These are phyloP conservation scores for Venturia pyrina DNA, from an alignment of 2,329 filamentous ascomycete species.

Conservation along the genomic window DNA sequence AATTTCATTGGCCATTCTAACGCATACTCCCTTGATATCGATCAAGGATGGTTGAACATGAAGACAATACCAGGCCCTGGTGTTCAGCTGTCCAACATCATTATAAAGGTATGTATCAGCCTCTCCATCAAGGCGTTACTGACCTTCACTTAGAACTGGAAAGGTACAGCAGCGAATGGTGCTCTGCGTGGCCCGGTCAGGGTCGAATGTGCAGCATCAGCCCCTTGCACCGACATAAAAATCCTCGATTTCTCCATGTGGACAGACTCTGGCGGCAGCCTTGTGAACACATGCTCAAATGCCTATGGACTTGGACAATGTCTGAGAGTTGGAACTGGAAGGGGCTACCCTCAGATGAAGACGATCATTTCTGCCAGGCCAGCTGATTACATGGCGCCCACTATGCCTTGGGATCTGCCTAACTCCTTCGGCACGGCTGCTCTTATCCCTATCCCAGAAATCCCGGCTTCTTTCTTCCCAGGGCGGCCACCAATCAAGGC, in stretches of 20 bases:
- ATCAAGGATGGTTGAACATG: constrained; percentile 43
- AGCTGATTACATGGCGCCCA: constrained; percentile 28
- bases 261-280: constrained; percentile 36
- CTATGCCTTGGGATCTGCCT: constrained; percentile 26
- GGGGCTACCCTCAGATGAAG: constrained; percentile 24
- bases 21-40: constrained; percentile 47
- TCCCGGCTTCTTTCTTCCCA: constrained; percentile 32
- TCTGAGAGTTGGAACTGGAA: constrained; percentile 25
- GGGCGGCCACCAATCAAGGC: constrained; percentile 24
- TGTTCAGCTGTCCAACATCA: constrained; percentile 43
- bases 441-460: constrained; percentile 27
- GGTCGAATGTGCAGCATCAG: constrained; percentile 39
- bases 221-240: constrained; percentile 43
- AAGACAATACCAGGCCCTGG: constrained; percentile 35
- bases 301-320: constrained; percentile 41
- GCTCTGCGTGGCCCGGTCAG: constrained; percentile 42
- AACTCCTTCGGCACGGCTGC: constrained; percentile 21
- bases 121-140: constrained; percentile 3
- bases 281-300: constrained; percentile 37
- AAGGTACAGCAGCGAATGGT: constrained; percentile 42
- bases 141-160: constrained; percentile 35
- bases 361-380: constrained; percentile 27
- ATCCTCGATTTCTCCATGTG: constrained; percentile 44
- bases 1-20: constrained; percentile 53
- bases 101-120: constrained; percentile 26